Evolutionary conservation across 257 asterid genomes (phyloP).

Genomic region (Solanum appendiculatum): DNA sequence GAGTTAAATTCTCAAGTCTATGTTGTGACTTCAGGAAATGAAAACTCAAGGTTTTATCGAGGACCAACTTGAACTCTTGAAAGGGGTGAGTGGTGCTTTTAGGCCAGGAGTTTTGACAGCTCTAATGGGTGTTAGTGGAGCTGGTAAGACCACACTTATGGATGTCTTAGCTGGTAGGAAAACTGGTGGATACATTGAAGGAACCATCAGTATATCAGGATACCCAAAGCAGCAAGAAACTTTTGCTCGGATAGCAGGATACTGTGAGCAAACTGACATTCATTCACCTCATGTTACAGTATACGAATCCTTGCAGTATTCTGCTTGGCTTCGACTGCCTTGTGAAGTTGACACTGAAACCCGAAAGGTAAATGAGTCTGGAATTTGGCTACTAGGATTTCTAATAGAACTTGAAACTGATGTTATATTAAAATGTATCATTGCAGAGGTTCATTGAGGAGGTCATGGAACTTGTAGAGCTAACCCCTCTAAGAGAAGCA

Average conservation of each 20-base stretch:
- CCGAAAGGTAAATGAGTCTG: slow-evolving; percentile 28
- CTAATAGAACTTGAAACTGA: not conserved
- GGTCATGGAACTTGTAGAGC: slow-evolving; percentile 78
- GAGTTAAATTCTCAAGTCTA: not conserved
- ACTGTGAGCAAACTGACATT: slow-evolving; percentile 78
- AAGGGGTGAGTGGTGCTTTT: slow-evolving; percentile 70
- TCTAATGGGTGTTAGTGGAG: slow-evolving; percentile 79
- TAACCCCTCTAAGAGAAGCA: slow-evolving; percentile 43
- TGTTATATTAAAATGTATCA: not conserved
- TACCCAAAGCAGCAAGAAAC: slow-evolving; percentile 66
- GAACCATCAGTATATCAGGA: slow-evolving; percentile 60
- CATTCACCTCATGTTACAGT: slow-evolving; percentile 82
- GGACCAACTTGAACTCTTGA: slow-evolving; percentile 52
- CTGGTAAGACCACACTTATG: slow-evolving; percentile 77
- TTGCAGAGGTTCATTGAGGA: slow-evolving; percentile 71
- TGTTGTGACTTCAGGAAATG: slow-evolving; percentile 44
- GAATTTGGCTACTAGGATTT: not conserved
- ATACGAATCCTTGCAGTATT: slow-evolving; percentile 53
- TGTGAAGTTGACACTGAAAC: slow-evolving; percentile 46
- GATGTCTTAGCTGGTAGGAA: slow-evolving; percentile 80
- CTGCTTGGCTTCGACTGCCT: slow-evolving; percentile 73
- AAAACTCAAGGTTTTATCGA: slow-evolving; percentile 46
- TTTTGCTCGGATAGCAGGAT: slow-evolving; percentile 72
- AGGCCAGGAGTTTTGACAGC: slow-evolving; percentile 84
- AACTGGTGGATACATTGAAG: slow-evolving; percentile 69